Percentiles rank a stretch among this genome's conserved stretches.
Conservation (phyloP, 768 basidiomycete genomes). For the Pulveroboletus sp. region DNA sequence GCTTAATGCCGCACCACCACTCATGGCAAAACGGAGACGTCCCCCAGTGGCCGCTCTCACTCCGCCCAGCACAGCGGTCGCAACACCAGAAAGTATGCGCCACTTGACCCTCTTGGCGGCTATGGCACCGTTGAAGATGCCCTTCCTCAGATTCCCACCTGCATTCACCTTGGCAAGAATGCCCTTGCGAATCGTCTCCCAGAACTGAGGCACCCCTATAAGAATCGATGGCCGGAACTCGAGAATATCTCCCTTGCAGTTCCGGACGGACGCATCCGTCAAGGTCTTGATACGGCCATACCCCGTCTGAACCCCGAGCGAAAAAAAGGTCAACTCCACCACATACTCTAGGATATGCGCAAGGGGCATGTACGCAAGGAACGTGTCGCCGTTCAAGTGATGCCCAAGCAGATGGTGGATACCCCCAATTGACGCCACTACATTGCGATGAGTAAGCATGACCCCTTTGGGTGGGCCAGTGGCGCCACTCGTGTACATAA, state of each 20-base stretch:
- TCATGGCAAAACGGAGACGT: conserved; percentile 69
- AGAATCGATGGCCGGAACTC: no score
- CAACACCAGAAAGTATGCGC: conserved; percentile 60
- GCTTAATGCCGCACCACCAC: conserved; percentile 89
- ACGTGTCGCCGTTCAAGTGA: conserved; percentile 45
- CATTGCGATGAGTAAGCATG: conserved; percentile 79
- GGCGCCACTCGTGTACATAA: conserved; percentile 87
- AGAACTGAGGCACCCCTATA: no score
- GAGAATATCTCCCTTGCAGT: no score
- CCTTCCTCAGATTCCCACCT: conserved; percentile 66
- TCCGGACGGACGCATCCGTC: conserved; percentile 89
- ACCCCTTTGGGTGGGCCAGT: conserved; percentile 96
- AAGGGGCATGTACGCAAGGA: conserved; percentile 88
- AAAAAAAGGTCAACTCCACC: conserved; percentile 76
- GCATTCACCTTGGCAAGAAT: no score
- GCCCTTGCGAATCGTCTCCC: no score
- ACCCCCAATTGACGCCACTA: conserved; percentile 84
- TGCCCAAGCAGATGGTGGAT: conserved; percentile 63
- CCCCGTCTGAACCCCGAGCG: conserved; percentile 75
- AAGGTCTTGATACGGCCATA: conserved; percentile 95
- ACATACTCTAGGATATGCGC: conserved; percentile 96
- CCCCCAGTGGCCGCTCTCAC: conserved; percentile 87
- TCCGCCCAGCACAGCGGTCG: conserved; percentile 68
- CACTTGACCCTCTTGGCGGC: conserved; percentile 66
- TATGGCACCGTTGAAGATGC: conserved; percentile 76